Evolutionary conservation across 228 moss, liverwort and hornwort genomes (phyloP).

Genomic region (Sphagnum magellanicum): DNA sequence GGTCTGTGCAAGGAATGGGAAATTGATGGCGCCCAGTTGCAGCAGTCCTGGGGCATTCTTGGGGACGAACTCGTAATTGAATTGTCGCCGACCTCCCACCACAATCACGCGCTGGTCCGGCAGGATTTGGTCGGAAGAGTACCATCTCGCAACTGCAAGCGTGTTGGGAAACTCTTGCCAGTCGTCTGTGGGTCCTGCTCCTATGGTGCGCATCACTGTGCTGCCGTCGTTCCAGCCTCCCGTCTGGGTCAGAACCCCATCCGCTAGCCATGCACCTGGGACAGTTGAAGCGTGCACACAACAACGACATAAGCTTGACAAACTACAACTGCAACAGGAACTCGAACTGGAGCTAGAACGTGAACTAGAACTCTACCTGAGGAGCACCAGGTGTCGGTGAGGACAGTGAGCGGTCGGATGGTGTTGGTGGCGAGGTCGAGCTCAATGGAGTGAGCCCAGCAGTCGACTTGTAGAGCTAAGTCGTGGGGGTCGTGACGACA

Average conservation of each 20-base stretch:
- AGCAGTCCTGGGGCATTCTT: slow-evolving; percentile 2
- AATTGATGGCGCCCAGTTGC: slow-evolving; percentile 12
- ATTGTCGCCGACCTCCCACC: slow-evolving; percentile 42
- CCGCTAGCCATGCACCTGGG: slow-evolving; percentile 5
- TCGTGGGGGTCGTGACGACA: slow-evolving; percentile 29
- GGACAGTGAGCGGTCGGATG: slow-evolving; percentile 17
- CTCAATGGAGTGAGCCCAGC: slow-evolving; percentile 28
- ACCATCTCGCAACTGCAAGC: slow-evolving; percentile 33
- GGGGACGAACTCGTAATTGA: slow-evolving; percentile 52
- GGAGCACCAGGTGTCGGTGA: slow-evolving; percentile 32
- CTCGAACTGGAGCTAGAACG: no score
- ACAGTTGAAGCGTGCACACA: no score
- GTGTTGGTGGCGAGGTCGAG: slow-evolving; percentile 7
- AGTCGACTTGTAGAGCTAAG: slow-evolving; percentile 12
- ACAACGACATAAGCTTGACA: no score
- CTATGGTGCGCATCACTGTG: slow-evolving; percentile 28
- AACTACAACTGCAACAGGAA: no score
- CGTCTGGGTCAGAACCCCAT: slow-evolving; percentile 27
- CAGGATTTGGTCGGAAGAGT: slow-evolving; percentile 50
- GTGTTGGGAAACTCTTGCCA: slow-evolving; percentile 30
- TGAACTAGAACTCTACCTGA: slow-evolving; percentile 8
- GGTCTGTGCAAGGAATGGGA: slow-evolving; percentile 34
- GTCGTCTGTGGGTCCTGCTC: slow-evolving; percentile 23
- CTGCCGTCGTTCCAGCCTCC: slow-evolving; percentile 47
- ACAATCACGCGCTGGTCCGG: slow-evolving; percentile 54